A percentile compares a stretch with the other conserved stretches of the same genome.
These are phyloP conservation scores for Elsinoe australis DNA, from an alignment of 2,329 filamentous ascomycete genomes.

Conservation along the genomic window DNA sequence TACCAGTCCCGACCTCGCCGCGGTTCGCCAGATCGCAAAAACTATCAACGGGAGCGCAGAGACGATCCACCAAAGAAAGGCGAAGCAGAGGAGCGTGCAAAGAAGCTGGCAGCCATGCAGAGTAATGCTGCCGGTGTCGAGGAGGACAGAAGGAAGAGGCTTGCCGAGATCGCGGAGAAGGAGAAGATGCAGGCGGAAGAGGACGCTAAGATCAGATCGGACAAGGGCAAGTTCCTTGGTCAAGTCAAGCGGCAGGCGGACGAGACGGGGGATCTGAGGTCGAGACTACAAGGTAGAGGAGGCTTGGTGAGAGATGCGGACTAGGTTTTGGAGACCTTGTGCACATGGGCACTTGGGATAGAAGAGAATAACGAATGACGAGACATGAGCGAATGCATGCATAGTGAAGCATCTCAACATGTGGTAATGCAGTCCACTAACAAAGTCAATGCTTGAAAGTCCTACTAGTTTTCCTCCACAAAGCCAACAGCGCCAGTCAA, in stretches of 20 bases:
- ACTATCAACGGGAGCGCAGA: slow-evolving; percentile 20
- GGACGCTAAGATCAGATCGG: slow-evolving; percentile 48
- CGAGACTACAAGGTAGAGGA: slow-evolving; percentile 18
- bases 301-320: slow-evolving; percentile 18
- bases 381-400: neutral
- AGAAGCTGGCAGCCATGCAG: slow-evolving; percentile 36
- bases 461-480: too few relatives aligned
- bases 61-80: slow-evolving; percentile 21
- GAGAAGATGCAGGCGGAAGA: slow-evolving; percentile 58
- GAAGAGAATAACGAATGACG: neutral
- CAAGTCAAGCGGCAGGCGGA: slow-evolving; percentile 29
- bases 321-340: slow-evolving; percentile 3
- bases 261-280: slow-evolving; percentile 18
- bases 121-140: slow-evolving; percentile 54
- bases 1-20: slow-evolving; percentile 22
- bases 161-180: slow-evolving; percentile 57
- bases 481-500: too few relatives aligned
- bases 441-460: too few relatives aligned
- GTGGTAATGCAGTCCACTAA: neutral
- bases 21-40: neutral
- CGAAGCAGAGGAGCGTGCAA: slow-evolving; percentile 31
- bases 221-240: slow-evolving; percentile 32
- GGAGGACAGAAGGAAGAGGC: slow-evolving; percentile 57
- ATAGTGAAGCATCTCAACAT: too few relatives aligned
- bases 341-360: neutral